These are phyloP conservation scores for Rhinocladiella mackenziei DNA, from an alignment of 2,329 filamentous ascomycete species.

Conservation along the genomic window DNA sequence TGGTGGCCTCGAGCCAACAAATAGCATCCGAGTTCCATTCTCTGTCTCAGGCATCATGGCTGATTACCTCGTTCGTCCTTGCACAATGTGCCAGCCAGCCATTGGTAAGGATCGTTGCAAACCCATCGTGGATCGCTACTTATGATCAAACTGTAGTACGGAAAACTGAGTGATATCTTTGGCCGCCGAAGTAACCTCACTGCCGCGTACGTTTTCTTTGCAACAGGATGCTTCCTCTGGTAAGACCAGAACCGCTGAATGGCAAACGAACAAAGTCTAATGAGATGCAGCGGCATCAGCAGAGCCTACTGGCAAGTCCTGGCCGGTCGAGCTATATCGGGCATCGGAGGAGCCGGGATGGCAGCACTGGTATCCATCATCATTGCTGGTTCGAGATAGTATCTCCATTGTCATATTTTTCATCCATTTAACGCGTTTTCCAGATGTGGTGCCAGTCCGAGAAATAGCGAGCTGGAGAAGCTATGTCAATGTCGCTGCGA, in stretches of 20 bases:
- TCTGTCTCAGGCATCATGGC: constrained; percentile 42
- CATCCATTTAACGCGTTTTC: not conserved
- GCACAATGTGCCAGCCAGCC: constrained; percentile 42
- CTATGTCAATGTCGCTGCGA: constrained; percentile 51
- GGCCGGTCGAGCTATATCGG: constrained; percentile 40
- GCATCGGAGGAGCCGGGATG: constrained; percentile 45
- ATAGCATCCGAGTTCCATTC: constrained; percentile 46
- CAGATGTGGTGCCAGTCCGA: constrained; percentile 47
- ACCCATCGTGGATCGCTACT: too few relatives aligned
- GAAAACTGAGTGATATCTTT: constrained; percentile 45
- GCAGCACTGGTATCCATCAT: constrained; percentile 46
- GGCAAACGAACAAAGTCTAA: not conserved
- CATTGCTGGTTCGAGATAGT: constrained; percentile 32
- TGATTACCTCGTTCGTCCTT: constrained; percentile 44
- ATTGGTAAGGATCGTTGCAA: constrained; percentile 21
- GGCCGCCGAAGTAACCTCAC: constrained; percentile 42
- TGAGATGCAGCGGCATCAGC: constrained; percentile 37
- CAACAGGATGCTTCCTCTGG: constrained; percentile 38
- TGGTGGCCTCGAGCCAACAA: constrained; percentile 62
- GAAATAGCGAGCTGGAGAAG: constrained; percentile 49
- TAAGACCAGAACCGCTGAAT: constrained; percentile 16
- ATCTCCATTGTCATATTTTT: too few relatives aligned
- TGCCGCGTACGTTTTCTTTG: constrained; percentile 40
- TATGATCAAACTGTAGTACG: constrained; percentile 32
- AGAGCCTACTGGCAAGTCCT: constrained; percentile 44